Evolutionary conservation across 2,329 filamentous ascomycete species (phyloP), one percentile per base, ranked within the genome.

Genomic region (Aciculosporium take): DNA sequence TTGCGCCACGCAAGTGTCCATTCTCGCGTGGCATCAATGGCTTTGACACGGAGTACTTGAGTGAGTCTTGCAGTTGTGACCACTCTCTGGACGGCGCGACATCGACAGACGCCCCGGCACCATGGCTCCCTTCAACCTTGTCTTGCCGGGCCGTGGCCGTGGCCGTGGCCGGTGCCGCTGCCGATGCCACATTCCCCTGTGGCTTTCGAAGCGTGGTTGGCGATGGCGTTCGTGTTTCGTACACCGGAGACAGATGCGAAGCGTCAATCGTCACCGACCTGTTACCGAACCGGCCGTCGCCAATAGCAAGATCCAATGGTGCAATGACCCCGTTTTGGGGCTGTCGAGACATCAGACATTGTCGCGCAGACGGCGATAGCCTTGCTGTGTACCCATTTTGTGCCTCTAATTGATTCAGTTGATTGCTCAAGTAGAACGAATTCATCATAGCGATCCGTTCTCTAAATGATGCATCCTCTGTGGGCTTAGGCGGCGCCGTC

Each of bases 191-290:
- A 3, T 18, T 9, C 3, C 17, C 39, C 10, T n/a, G n/a, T n/a
- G 68, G 62, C 37, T 69, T 76, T 41, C 79, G 68, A 42, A 64
- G 63, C 10, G 71, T 65, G 3, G 70, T 81, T 1, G 82, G 81
- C 2, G 82, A 84, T 2, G 81, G 79, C 0, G 79, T 81, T n/a
- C 72, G 69, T 5, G 74, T 72, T 60, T 87, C 83, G 41, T 81
- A 81, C 0, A 87, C 82, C 0, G 83, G 83, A 0, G 83, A 87
- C 2, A 88, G 66, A 49, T 69, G 71, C 32, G 68, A 65, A 38
- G 65, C 53, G 7, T 74, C 71, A 8, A 49, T 45, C 12, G 50
- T 50, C 18, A 51, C 41, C 7, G 62, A 57, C 4, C 57, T 53
- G 40, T 61, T 57, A 25, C 20, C 31, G 9, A 64, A 49, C 18